Evolutionary conservation across 768 basidiomycete genomes (phyloP), one percentile per base, ranked within the genome.

Genomic region (Tylopilus subfusipes): DNA sequence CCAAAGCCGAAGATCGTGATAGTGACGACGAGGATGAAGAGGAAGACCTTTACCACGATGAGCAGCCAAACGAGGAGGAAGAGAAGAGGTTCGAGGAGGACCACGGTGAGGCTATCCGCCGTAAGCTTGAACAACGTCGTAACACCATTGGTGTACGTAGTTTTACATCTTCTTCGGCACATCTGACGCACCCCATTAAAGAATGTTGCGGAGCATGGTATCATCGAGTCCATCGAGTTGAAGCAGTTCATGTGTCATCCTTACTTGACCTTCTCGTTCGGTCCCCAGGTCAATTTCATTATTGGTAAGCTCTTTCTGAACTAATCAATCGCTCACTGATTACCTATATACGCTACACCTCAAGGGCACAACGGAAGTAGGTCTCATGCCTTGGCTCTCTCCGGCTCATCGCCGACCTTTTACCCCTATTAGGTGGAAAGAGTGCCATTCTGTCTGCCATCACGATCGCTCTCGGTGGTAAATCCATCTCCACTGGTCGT

Each of bases 241-340:
- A 79, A 84, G 64, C 87, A 98, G 66, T 98, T 98, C 73, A 96
- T 98, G 94, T 97, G 94, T 70, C 95, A 98, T 73, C 80, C 84
- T 68, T 85, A 79, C 70, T 77, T 94, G 42, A 85, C 79, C 1
- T 91, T 97, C 71, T 79, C 81, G 2, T 93, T 98, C 58, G 93
- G 93, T 0, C 87, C 90, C 10, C 92, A 95, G 69, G 90, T 99
- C 66, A 99, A 98, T 73, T 98, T 98, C 66, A 90, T 99, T 61
- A 96, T 96, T 36, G 93, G 93, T 86, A 61, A 38, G 81, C 63
- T 2, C 6, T 16, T 21, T 21, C 45, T 52, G 21, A 24, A 44
- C 27, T 12, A 40, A 42, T 42, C 42, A 44, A 42, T 42, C 36
- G 29, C 18, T 10, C 42, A 5, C 25, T 12, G 11, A 14, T 48